Evolutionary conservation across 169 alveolate genomes (phyloP).

Genomic region (Sarcocystis neurona): DNA sequence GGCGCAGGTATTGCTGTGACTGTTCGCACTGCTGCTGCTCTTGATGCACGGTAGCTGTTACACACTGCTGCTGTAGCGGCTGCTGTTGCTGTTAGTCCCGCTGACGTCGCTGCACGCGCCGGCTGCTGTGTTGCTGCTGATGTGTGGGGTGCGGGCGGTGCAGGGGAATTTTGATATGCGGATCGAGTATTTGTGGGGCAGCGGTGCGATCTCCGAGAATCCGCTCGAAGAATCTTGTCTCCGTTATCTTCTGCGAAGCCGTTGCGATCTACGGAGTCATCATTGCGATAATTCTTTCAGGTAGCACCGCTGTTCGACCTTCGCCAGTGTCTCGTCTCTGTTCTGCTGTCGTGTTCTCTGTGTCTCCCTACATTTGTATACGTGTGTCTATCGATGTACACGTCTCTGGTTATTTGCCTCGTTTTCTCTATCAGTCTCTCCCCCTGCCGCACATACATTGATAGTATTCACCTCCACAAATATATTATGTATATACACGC

Average conservation of each 20-base stretch:
- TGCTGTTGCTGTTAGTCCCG: not conserved
- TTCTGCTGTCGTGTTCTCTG: no score
- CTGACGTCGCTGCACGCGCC: not conserved
- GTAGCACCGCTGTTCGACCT: slow-evolving; percentile 67
- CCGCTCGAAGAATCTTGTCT: slow-evolving; percentile 96
- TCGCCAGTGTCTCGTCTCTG: no score
- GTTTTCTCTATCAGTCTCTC: no score
- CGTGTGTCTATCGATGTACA: no score
- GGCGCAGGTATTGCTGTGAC: not conserved
- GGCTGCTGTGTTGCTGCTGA: not conserved
- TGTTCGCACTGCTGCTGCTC: no score
- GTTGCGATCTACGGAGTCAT: slow-evolving; percentile 97
- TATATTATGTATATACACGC: no score
- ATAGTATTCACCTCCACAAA: no score
- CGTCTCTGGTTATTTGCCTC: no score
- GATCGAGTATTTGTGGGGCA: slow-evolving; percentile 97
- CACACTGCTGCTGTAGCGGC: not conserved
- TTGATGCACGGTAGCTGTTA: not conserved
- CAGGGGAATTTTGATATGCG: slow-evolving; percentile 97
- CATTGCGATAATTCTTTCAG: slow-evolving; percentile 87
- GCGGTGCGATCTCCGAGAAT: slow-evolving; percentile 99
- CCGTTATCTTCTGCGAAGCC: slow-evolving; percentile 99
- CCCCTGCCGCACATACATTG: no score
- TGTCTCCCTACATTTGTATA: no score
- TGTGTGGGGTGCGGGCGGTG: not conserved